phyloP scores from a whole-genome alignment of 2,329 filamentous ascomycete species.

The Fusarium avenaceum region DNA sequence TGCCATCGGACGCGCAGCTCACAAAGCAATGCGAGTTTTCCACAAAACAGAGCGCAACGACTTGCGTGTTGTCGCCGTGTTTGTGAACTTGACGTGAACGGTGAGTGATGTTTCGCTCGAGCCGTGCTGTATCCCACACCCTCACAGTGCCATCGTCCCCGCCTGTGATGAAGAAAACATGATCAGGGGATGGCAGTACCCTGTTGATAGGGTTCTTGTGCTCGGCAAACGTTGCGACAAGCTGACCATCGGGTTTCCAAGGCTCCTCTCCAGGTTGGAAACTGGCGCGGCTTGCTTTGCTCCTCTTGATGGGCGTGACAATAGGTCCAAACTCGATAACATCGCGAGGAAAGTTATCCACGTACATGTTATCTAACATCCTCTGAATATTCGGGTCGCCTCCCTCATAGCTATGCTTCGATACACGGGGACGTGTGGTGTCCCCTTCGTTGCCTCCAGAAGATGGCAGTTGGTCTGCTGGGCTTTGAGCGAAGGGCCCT shows the following conservation, averaged over 20 bases:
- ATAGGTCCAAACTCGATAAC: constrained; percentile 81
- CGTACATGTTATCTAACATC: constrained; percentile 87
- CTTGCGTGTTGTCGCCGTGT: constrained; percentile 77
- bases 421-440: constrained; percentile 60
- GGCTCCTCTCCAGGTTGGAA: constrained; percentile 59
- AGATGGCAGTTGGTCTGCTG: constrained; percentile 41
- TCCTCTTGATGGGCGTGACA: constrained; percentile 76
- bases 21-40: constrained; percentile 95
- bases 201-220: constrained; percentile 87
- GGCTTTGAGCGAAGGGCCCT: constrained; percentile 63
- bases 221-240: constrained; percentile 91
- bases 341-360: constrained; percentile 76
- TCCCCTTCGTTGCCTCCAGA: constrained; percentile 48
- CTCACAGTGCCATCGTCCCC: constrained; percentile 92
- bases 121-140: constrained; percentile 89
- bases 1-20: constrained; percentile 90
- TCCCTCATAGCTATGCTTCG: constrained; percentile 86
- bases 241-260: constrained; percentile 86
- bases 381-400: constrained; percentile 77
- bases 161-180: constrained; percentile 93
- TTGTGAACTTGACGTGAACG: constrained; percentile 88
- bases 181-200: constrained; percentile 86
- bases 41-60: constrained; percentile 89
- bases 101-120: constrained; percentile 92
- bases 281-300: constrained; percentile 66